Percentiles rank a stretch among this genome's conserved stretches.
These are phyloP conservation scores for Fusarium buxicola DNA, from an alignment of 2,329 filamentous ascomycete genomes.

Conservation along the genomic window DNA sequence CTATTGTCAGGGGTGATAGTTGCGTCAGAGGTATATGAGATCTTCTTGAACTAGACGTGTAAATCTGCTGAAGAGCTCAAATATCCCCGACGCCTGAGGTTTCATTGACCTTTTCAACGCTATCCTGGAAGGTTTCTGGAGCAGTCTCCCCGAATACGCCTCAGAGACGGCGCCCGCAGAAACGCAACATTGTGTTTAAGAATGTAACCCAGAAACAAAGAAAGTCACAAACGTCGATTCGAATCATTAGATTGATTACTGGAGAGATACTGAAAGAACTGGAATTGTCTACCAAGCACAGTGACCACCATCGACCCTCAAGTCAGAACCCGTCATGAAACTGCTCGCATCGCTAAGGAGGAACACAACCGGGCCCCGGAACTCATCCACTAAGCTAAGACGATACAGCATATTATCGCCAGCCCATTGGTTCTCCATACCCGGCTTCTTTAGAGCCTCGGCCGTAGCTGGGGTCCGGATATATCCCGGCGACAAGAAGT, in stretches of 20 bases:
- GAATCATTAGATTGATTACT: no score
- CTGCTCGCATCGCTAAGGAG: conserved; percentile 52
- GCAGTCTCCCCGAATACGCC: not conserved
- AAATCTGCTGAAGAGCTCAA: conserved; percentile 2
- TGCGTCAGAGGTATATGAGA: conserved; percentile 18
- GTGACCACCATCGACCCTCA: conserved; percentile 55
- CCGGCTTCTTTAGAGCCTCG: conserved; percentile 46
- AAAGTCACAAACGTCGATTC: no score
- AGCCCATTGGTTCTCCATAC: conserved; percentile 46
- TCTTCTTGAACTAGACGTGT: conserved; percentile 6
- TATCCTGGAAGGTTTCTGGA: not conserved
- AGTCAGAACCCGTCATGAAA: conserved; percentile 55
- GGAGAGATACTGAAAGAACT: no score
- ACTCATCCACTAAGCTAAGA: conserved; percentile 51
- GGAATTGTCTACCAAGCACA: conserved; percentile 46
- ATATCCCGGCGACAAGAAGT: conserved; percentile 54
- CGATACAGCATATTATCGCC: conserved; percentile 51
- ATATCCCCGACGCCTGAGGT: not conserved
- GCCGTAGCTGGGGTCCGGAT: conserved; percentile 58
- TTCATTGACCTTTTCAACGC: not conserved
- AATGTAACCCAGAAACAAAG: no score
- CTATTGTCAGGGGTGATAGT: not conserved
- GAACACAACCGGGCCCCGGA: conserved; percentile 51
- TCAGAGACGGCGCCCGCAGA: no score
- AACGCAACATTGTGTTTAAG: no score